Evolutionary conservation across 2,329 filamentous ascomycete species (phyloP).

Genomic region (Arthrinium phaeospermum): DNA sequence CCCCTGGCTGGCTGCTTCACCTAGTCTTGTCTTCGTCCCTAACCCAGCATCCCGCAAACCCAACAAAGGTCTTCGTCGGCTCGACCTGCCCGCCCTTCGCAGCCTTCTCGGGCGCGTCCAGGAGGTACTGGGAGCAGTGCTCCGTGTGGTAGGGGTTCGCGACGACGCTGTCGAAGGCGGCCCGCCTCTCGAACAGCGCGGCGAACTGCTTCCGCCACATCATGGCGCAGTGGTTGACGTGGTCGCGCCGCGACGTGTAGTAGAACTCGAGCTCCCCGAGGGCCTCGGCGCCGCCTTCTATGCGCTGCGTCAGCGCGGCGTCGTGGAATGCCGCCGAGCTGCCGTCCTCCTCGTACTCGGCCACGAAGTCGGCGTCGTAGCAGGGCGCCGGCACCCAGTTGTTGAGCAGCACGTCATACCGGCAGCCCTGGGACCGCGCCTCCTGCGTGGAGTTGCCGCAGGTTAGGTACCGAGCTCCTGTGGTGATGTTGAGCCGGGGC

Average conservation of each 20-base stretch:
- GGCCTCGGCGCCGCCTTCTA: constrained; percentile 21
- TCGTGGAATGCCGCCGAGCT: constrained; percentile 34
- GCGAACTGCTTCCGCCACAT: constrained; percentile 18
- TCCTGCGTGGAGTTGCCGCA: constrained; percentile 31
- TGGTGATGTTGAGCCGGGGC: constrained; percentile 24
- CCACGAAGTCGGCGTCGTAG: constrained; percentile 31
- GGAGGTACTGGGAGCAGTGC: constrained; percentile 36
- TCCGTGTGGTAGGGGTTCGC: constrained; percentile 34
- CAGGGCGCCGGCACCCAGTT: constrained; percentile 33
- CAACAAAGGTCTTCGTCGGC: not conserved
- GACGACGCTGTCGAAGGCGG: constrained; percentile 30
- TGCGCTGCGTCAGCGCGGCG: constrained; percentile 29
- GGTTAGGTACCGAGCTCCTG: not conserved
- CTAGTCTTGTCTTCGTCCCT: not conserved
- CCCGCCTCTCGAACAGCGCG: constrained; percentile 2
- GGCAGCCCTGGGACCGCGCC: constrained; percentile 29
- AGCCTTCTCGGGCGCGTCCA: constrained; percentile 29
- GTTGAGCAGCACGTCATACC: constrained; percentile 34
- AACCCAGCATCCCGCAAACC: constrained; percentile 8
- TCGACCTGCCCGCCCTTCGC: not conserved
- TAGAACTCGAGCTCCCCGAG: not conserved
- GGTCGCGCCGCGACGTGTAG: constrained; percentile 19
- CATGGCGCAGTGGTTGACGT: constrained; percentile 18
- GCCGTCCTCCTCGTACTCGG: constrained; percentile 34
- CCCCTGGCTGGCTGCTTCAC: not conserved